Percentiles rank a stretch among this genome's conserved stretches.
phyloP scores from a whole-genome alignment of 2,329 filamentous ascomycete species.

The Diaporthe amygdali region DNA sequence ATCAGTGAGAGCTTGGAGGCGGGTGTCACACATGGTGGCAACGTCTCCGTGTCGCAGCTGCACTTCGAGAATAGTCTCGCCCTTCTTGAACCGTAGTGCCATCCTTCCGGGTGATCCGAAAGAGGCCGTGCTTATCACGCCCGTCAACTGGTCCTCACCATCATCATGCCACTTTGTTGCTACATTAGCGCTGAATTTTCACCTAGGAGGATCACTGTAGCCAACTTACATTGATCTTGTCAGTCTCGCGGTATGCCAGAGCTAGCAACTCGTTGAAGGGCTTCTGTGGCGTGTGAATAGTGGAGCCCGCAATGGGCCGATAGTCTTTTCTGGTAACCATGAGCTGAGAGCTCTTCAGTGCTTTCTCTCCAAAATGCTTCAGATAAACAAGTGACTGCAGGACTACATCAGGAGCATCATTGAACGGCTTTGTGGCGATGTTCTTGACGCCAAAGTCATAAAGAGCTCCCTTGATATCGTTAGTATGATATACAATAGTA shows the following conservation, averaged over 20 bases:
- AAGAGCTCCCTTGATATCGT: slow-evolving; percentile 57
- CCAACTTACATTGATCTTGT: slow-evolving; percentile 57
- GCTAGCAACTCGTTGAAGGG: slow-evolving; percentile 69
- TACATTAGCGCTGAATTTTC: slow-evolving; percentile 31
- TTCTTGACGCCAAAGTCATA: slow-evolving; percentile 70
- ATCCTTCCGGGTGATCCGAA: slow-evolving; percentile 64
- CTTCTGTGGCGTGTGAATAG: slow-evolving; percentile 33
- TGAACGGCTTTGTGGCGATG: slow-evolving; percentile 49
- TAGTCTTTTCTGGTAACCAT: slow-evolving; percentile 19
- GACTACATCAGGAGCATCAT: slow-evolving; percentile 52
- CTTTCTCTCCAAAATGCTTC: slow-evolving; percentile 57
- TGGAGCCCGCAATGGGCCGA: not conserved
- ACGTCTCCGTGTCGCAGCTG: slow-evolving; percentile 67
- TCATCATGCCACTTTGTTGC: slow-evolving; percentile 63
- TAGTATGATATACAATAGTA: slow-evolving; percentile 22
- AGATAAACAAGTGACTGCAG: slow-evolving; percentile 56
- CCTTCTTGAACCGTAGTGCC: slow-evolving; percentile 39
- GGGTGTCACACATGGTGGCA: slow-evolving; percentile 57
- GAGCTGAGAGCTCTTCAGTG: slow-evolving; percentile 38
- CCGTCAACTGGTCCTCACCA: slow-evolving; percentile 66
- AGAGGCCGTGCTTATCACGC: slow-evolving; percentile 66
- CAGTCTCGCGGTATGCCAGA: slow-evolving; percentile 66
- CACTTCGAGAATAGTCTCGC: slow-evolving; percentile 40
- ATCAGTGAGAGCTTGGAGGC: slow-evolving; percentile 65
- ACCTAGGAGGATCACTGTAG: not conserved